Evolutionary conservation across 164 flowering plant genomes (phyloP).

Genomic region (Buxus sempervirens): DNA sequence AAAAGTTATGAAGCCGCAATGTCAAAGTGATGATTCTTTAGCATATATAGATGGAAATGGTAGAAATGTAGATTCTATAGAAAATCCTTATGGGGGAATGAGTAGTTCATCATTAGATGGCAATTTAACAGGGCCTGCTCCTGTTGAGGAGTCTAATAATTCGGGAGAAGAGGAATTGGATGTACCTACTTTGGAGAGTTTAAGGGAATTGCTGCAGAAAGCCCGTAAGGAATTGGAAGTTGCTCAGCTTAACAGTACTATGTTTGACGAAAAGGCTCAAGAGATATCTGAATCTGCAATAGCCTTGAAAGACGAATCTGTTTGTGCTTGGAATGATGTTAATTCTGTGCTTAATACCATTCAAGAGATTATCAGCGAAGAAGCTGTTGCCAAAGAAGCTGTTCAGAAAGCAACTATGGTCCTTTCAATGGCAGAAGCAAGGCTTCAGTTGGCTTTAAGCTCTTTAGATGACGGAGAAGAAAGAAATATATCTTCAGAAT

Average conservation of each 20-base stretch:
- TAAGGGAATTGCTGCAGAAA: slow-evolving; percentile 64
- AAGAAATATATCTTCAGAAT: slow-evolving; percentile 21
- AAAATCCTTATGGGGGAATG: slow-evolving; percentile 24
- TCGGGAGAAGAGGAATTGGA: slow-evolving; percentile 31
- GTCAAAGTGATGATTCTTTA: slow-evolving; percentile 68
- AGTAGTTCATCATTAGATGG: background rate
- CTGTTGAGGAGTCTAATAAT: slow-evolving; percentile 19
- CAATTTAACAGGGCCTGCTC: slow-evolving; percentile 3
- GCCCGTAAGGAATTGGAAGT: slow-evolving; percentile 76
- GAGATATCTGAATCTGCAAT: slow-evolving; percentile 87
- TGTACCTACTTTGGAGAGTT: slow-evolving; percentile 52
- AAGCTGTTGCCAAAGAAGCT: slow-evolving; percentile 65
- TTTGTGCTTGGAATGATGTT: slow-evolving; percentile 66
- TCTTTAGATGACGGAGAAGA: slow-evolving; percentile 36
- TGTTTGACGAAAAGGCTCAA: slow-evolving; percentile 95
- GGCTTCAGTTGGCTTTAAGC: slow-evolving; percentile 61
- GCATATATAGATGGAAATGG: slow-evolving; percentile 56
- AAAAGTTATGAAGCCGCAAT: slow-evolving; percentile 17
- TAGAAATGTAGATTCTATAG: slow-evolving; percentile 33
- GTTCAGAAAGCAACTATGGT: slow-evolving; percentile 83
- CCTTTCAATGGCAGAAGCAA: slow-evolving; percentile 87
- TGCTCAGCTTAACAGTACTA: slow-evolving; percentile 69
- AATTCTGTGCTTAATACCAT: slow-evolving; percentile 38
- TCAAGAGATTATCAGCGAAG: slow-evolving; percentile 58
- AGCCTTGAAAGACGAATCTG: slow-evolving; percentile 78